Evolutionary conservation across 257 asterid species (phyloP).

Genomic region (Jasminum sambac): DNA sequence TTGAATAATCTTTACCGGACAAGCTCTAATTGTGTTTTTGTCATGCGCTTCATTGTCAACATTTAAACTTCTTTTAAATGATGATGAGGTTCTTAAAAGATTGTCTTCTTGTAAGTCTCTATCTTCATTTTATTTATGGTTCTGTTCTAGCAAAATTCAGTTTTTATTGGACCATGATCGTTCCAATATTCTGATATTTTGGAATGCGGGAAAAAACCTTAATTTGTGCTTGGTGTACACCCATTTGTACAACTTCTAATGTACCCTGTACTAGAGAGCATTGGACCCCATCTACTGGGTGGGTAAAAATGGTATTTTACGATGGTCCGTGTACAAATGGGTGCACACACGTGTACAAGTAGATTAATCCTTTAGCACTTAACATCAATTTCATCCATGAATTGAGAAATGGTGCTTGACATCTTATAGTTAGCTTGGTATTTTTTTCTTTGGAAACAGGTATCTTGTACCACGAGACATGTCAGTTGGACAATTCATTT

Average conservation of each 20-base stretch:
- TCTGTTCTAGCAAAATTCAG: background rate
- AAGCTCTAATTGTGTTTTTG: background rate
- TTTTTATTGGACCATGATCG: background rate
- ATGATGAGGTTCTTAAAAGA: too few species aligned
- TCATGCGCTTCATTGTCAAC: background rate
- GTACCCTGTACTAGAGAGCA: too few species aligned
- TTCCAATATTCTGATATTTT: too few species aligned
- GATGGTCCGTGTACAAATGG: too few species aligned
- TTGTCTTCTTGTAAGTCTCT: background rate
- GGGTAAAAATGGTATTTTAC: too few species aligned
- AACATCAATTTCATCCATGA: background rate
- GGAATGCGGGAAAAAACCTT: too few species aligned
- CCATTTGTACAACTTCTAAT: too few species aligned
- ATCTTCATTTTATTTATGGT: background rate
- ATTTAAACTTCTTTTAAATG: background rate
- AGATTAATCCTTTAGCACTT: too few species aligned
- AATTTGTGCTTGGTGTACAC: too few species aligned
- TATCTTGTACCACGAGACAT: slow-evolving; percentile 95
- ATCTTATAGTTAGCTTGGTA: background rate
- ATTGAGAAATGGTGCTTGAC: background rate
- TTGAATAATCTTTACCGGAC: too few species aligned
- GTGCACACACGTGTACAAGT: too few species aligned
- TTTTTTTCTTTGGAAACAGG: slow-evolving; percentile 36
- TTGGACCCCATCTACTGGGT: too few species aligned
- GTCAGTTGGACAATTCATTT: slow-evolving; percentile 91